Percentiles rank a stretch among this genome's conserved stretches.
Conservation (phyloP, 306 rosid species). For the Cucumis melo region DNA sequence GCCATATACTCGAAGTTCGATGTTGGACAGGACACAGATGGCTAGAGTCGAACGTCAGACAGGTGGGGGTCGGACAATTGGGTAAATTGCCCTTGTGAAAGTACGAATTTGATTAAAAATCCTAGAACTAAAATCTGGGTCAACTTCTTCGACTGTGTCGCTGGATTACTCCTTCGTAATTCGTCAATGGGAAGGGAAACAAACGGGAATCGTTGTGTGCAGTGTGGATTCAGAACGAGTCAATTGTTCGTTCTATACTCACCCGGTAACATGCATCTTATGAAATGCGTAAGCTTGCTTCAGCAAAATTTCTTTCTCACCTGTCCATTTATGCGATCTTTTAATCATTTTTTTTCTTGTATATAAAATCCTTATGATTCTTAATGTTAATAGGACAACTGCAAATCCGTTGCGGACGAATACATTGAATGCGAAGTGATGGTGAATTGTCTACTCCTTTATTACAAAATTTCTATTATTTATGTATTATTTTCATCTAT, state of each 20-base stretch:
- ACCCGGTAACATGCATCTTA: constrained; percentile 76
- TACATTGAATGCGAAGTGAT: constrained; percentile 73
- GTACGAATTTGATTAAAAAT: neutral
- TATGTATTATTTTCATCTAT: neutral
- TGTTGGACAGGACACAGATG: neutral
- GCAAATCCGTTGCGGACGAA: constrained; percentile 72
- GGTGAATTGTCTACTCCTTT: constrained; percentile 25
- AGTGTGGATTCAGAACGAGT: constrained; percentile 42
- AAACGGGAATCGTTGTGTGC: constrained; percentile 53
- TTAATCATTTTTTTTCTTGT: neutral
- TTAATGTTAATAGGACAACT: constrained; percentile 37
- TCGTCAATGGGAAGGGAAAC: constrained; percentile 3
- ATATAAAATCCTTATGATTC: neutral
- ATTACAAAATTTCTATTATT: neutral
- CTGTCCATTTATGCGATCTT: neutral
- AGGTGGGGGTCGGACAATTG: neutral
- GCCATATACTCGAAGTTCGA: neutral
- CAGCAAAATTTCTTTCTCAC: neutral
- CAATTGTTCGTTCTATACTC: constrained; percentile 71
- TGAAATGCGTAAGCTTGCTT: constrained; percentile 65
- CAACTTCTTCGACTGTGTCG: neutral
- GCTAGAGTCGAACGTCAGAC: neutral
- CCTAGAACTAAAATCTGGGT: neutral
- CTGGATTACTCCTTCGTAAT: neutral
- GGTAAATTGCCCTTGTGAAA: neutral